Base-by-base conservation (phyloP, 208 protist species). In the Leishmania gerbilli region DNA sequence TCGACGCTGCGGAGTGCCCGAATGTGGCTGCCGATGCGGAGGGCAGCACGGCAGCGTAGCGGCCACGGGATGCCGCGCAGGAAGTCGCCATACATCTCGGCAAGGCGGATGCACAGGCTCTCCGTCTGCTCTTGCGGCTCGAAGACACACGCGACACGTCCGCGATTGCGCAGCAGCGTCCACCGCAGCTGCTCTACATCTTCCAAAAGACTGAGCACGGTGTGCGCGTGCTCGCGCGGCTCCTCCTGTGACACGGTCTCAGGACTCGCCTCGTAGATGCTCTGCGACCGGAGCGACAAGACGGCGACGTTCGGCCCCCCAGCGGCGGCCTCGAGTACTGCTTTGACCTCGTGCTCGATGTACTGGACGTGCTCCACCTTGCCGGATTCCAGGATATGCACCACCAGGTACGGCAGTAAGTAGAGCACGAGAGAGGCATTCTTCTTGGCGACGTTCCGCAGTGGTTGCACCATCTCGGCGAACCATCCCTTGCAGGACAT, bases 381-480 rank as follows among this genome's bases (percentile, higher is more conserved):
- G 0, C 86, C 85, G 21, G 80, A 74, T 72, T 87, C 85, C 8
- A 97, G 40, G 5, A 98, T 62, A 76, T 95, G 88, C 72, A 93
- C 80, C 19, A 97, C 88, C 40, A 96, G 87, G 81, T 93, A 92
- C 11, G 94, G 95, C 34, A 98, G 76, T 3, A 97, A 79, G 80
- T 89, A 96, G 34, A 77, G 78, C 27, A 95, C 87, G 47, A 98
- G 80, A 5, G 72, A 62, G 17, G 83, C 75, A 76, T 95, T 91
- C 45, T 90, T 86, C 76, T 96, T 95, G n/a, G 93, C 93, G 40
- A 97, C 92, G 86, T 97, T 97, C 47, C 93, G 92, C 40, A 98
- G 80, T n/a, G 92, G 78, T 60, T 68, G 78, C 47, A 96, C 86
- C 80, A 95, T 92, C 27, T 90, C 81, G 2, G 86, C 91, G 78